A percentile compares a stretch with the other conserved stretches of the same genome.
Conservation (phyloP, 2,329 filamentous ascomycete genomes). For the Fusarium hainanense region DNA sequence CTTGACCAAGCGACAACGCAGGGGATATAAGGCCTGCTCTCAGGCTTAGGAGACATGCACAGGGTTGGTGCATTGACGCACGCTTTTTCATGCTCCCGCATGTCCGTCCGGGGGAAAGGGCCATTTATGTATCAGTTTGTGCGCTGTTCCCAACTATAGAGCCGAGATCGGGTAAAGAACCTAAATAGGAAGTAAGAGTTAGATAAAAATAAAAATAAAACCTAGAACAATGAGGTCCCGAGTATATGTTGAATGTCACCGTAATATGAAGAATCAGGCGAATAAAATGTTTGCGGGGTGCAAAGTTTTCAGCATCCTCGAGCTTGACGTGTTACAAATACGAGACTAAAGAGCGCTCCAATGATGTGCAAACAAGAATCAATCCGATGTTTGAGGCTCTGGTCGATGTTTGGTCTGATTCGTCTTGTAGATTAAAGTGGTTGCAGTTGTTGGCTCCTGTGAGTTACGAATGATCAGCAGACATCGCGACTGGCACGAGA, state of each 20-base stretch:
- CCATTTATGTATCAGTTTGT: constrained; percentile 34
- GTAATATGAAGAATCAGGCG: constrained; percentile 4
- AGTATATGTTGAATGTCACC: constrained; percentile 20
- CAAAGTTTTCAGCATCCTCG: not conserved
- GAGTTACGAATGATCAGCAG: constrained; percentile 9
- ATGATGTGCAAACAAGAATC: constrained; percentile 8
- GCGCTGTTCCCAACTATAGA: constrained; percentile 25
- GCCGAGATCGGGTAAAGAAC: constrained; percentile 8
- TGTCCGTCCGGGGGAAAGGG: constrained; percentile 18
- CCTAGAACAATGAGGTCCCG: constrained; percentile 3
- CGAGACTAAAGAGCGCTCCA: not conserved
- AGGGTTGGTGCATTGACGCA: not conserved
- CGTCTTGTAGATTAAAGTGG: constrained; percentile 19
- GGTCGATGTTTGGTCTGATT: not conserved
- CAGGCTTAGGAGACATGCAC: not conserved
- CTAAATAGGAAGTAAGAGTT: constrained; percentile 20
- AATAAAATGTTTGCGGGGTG: constrained; percentile 11
- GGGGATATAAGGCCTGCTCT: not conserved
- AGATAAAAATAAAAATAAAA: not conserved
- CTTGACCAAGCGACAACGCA: not conserved
- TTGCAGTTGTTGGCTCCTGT: constrained; percentile 21
- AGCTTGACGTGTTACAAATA: constrained; percentile 10
- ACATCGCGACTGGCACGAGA: not conserved
- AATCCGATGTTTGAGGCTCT: constrained; percentile 5
- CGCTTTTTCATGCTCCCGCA: constrained; percentile 26